Conservation (phyloP, 306 rosid genomes). For the Glycine latifolia region DNA sequence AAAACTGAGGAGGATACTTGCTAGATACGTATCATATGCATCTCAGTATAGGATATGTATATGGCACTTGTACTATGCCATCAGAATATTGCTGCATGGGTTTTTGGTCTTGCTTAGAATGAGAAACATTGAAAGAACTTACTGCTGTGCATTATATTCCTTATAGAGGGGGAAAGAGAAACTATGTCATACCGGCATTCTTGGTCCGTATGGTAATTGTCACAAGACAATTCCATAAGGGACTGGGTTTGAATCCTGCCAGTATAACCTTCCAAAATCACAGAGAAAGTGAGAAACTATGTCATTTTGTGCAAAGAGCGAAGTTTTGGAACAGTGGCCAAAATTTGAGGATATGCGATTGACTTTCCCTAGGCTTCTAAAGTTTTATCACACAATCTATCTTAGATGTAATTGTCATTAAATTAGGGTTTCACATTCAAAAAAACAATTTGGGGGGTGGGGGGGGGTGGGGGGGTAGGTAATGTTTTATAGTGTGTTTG, state of each 20-base stretch:
- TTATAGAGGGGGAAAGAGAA: background rate
- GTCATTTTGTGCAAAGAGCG: constrained; percentile 2
- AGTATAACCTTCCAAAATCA: no score
- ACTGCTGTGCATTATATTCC: constrained; percentile 1
- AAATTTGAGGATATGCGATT: constrained; percentile 29
- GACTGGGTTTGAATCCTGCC: no score
- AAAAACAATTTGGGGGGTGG: no score
- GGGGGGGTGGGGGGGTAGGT: no score
- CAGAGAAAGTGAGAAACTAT: background rate
- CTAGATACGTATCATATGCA: no score
- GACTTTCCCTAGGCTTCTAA: constrained; percentile 8
- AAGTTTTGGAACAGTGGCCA: constrained; percentile 13
- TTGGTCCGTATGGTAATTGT: no score
- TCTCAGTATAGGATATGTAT: background rate
- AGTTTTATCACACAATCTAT: background rate
- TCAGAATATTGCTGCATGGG: background rate
- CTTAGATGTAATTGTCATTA: background rate
- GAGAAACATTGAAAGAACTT: background rate
- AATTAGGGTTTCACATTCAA: background rate
- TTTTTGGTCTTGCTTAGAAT: background rate
- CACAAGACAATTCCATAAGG: no score
- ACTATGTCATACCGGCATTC: background rate
- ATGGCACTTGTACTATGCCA: background rate
- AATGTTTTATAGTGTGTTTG: no score
- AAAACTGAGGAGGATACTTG: no score